Evolutionary conservation across 148 eudicot species (phyloP).

Genomic region (Fagopyrum esculentum): DNA sequence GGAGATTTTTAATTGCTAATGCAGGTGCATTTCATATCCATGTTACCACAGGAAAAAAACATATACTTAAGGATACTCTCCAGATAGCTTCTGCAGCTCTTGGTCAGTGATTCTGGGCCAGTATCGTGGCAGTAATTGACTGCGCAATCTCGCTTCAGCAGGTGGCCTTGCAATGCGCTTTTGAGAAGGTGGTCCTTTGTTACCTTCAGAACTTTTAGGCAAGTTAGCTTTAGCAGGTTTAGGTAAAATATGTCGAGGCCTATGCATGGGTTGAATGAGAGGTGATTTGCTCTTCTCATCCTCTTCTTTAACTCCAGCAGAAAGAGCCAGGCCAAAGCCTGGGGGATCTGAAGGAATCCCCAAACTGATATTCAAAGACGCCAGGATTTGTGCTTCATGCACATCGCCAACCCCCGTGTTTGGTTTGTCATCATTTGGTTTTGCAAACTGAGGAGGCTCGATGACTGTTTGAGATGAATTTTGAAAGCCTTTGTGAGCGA

Average conservation of each 20-base stretch:
- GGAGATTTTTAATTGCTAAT: not conserved
- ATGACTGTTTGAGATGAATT: constrained; percentile 25
- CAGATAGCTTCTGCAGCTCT: constrained; percentile 85
- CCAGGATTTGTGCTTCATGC: constrained; percentile 36
- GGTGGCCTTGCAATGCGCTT: constrained; percentile 84
- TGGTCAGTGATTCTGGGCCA: constrained; percentile 98
- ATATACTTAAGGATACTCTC: constrained; percentile 72
- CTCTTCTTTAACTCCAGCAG: constrained; percentile 29
- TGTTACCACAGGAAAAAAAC: not conserved
- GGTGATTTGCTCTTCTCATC: constrained; percentile 44
- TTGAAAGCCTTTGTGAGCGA: constrained; percentile 29
- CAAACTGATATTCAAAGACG: constrained; percentile 42
- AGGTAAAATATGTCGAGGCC: constrained; percentile 51
- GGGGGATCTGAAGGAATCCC: constrained; percentile 35
- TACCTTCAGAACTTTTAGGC: constrained; percentile 34
- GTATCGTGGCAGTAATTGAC: constrained; percentile 88
- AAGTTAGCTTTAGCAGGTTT: constrained; percentile 48
- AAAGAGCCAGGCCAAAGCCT: constrained; percentile 28
- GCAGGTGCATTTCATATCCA: not conserved
- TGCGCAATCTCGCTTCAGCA: constrained; percentile 77
- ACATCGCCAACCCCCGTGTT: constrained; percentile 38
- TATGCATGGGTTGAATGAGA: constrained; percentile 49
- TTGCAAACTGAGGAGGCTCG: constrained; percentile 24
- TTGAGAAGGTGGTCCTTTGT: constrained; percentile 42
- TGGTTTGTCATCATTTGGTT: constrained; percentile 30